Evolutionary conservation across 495 filamentous ascomycete species (phyloP), one percentile per base, ranked within the genome.

Genomic region (Daldinia caldariorum): DNA sequence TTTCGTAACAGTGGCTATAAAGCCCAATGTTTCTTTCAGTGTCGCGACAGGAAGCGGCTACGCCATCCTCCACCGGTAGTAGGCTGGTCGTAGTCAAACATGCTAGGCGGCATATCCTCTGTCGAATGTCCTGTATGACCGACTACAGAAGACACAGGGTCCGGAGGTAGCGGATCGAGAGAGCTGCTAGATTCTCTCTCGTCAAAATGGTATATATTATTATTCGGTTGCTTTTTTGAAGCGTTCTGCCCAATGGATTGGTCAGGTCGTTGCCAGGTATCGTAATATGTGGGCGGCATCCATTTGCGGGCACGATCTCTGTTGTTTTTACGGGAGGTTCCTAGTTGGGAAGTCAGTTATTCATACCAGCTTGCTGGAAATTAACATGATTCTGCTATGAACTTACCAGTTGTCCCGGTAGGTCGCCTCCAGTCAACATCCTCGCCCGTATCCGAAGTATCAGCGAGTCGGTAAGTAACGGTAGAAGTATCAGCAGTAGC

Each of bases 51-150:
- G 16, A 47, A 16, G 43, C 4, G 43, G 20, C 22, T 47, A 47
- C 20, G 43, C 43, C 43, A 47, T 22, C 43, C 18, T 22, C 43
- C 43, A 4, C 43, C 20, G 12, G 43, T 47, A 9, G 43, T 47
- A 47, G 43, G 20, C 3, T 22, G 43, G 43, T 22, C 12, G 43
- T 47, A 22, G 18, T 22, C 16, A 22, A 22, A 22, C 18, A 47
- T 22, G 43, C 43, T 22, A 18, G 43, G 43, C 9, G 43, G 43
- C 43, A 47, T 47, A 47, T 47, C 20, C 13, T 75, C 65, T 12
- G 16, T 20, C 9, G 75, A 77, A 58, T 72, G 75, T 13, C 75
- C 75, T 9, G 75, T 75, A 49, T 77, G 73, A 20, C 45, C 75
- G n/a, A 66, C 7, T 31, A 64, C 59, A 3, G 75, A 77, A 14